Evolutionary conservation across 768 basidiomycete species (phyloP).

Genomic region (Boletus subcaerulescens): DNA sequence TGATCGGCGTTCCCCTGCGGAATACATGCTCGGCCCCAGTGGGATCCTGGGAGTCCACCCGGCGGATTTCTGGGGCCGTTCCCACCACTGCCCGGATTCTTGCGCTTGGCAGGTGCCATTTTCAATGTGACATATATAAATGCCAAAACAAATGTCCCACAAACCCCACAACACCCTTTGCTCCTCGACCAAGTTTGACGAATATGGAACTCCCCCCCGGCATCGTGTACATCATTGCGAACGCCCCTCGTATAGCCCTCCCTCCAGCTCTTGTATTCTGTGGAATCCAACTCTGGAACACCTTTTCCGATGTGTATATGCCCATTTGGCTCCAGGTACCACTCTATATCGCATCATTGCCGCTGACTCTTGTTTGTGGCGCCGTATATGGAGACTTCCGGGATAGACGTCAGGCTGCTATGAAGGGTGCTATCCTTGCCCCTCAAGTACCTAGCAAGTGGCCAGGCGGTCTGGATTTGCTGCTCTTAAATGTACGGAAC

Average conservation of each 20-base stretch:
- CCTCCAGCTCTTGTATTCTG: conserved; percentile 18
- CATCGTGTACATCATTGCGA: conserved; percentile 24
- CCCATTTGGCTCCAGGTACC: conserved; percentile 16
- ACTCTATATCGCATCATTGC: conserved; percentile 24
- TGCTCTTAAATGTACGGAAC: conserved; percentile 23
- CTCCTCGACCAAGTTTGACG: not conserved
- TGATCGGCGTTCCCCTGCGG: not conserved
- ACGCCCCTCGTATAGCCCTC: conserved; percentile 23
- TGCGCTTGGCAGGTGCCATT: not conserved
- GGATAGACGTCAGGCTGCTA: conserved; percentile 12
- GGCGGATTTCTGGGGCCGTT: not conserved
- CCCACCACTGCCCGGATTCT: not conserved
- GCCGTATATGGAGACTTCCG: conserved; percentile 12
- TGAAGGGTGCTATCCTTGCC: conserved; percentile 31
- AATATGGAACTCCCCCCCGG: conserved; percentile 36
- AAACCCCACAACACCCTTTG: not conserved
- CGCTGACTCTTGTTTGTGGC: conserved; percentile 16
- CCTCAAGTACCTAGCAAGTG: conserved; percentile 33
- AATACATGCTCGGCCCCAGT: not conserved
- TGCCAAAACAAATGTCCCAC: not conserved
- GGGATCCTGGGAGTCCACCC: not conserved
- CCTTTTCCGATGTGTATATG: conserved; percentile 3
- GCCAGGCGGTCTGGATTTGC: conserved; percentile 37
- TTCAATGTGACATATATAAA: conserved; percentile 8
- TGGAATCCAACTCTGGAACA: conserved; percentile 8